These are phyloP conservation scores for Alternaria arborescens DNA, from an alignment of 2,329 filamentous ascomycete genomes.

Conservation along the genomic window DNA sequence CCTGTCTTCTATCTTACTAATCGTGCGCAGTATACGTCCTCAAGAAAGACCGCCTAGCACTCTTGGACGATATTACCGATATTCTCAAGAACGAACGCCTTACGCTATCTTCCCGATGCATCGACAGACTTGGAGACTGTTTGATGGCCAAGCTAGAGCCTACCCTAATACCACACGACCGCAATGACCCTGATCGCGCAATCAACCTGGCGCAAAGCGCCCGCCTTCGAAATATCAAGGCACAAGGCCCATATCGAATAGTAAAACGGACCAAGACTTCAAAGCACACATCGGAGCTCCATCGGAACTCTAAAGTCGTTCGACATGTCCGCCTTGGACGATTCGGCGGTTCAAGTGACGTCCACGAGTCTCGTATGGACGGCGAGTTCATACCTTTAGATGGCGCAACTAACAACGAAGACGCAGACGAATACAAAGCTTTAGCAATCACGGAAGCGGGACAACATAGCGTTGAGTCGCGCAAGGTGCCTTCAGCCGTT, in stretches of 20 bases:
- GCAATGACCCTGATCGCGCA: neutral
- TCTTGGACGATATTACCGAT: neutral
- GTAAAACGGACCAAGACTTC: neutral
- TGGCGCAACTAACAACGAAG: neutral
- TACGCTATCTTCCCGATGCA: neutral
- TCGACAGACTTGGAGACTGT: neutral
- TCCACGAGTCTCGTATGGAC: neutral
- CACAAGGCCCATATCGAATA: neutral
- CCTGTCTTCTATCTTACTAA: neutral
- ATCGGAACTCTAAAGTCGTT: neutral
- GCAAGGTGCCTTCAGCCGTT: neutral
- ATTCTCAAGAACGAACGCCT: neutral
- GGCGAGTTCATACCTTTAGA: neutral
- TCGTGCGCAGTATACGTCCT: neutral
- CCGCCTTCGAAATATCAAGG: neutral
- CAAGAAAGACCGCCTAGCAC: neutral
- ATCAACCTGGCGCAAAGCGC: neutral
- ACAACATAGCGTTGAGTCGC: neutral
- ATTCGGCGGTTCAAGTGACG: neutral
- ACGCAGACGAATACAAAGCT: neutral
- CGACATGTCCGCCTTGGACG: neutral
- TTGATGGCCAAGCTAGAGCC: neutral
- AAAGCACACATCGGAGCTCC: neutral
- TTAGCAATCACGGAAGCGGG: neutral
- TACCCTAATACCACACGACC: neutral